Percentiles rank a stretch among this genome's conserved stretches.
phyloP scores from a whole-genome alignment of 768 basidiomycete genomes.

The Boletellus ananas region DNA sequence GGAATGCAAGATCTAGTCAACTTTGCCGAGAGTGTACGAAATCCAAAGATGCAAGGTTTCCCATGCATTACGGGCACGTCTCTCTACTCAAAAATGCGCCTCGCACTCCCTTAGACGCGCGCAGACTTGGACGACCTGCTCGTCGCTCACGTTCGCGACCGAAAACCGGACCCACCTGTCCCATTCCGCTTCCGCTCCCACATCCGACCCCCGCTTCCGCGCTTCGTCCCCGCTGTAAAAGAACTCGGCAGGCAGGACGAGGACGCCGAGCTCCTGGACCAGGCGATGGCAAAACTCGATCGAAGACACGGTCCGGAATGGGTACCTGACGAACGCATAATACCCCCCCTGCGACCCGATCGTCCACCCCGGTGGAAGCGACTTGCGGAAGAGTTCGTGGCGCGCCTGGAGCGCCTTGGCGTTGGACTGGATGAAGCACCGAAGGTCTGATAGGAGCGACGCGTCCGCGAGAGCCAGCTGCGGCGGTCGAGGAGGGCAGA shows the following conservation, averaged over 20 bases:
- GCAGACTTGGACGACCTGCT: slow-evolving; percentile 50
- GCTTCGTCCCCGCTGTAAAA: slow-evolving; percentile 37
- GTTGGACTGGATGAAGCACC: slow-evolving; percentile 49
- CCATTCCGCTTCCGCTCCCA: slow-evolving; percentile 33
- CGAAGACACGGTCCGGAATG: slow-evolving; percentile 47
- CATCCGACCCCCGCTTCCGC: slow-evolving; percentile 9
- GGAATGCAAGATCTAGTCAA: too few relatives aligned
- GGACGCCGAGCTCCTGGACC: slow-evolving; percentile 59
- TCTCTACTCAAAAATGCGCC: slow-evolving; percentile 36
- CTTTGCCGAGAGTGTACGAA: too few relatives aligned
- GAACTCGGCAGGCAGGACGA: slow-evolving; percentile 63
- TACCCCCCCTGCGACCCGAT: slow-evolving; percentile 68
- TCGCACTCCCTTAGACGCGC: slow-evolving; percentile 44
- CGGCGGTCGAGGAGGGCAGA: slow-evolving; percentile 70
- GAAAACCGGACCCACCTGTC: slow-evolving; percentile 75
- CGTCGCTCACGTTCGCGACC: slow-evolving; percentile 75
- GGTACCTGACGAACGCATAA: slow-evolving; percentile 74
- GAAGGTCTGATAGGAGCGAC: slow-evolving; percentile 47
- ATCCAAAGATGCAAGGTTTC: too few relatives aligned
- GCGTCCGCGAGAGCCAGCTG: slow-evolving; percentile 60
- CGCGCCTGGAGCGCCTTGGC: slow-evolving; percentile 49
- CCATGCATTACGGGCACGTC: too few relatives aligned
- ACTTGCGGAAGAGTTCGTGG: slow-evolving; percentile 51
- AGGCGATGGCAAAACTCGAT: slow-evolving; percentile 55
- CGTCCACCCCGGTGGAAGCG: slow-evolving; percentile 53